Percentiles rank a stretch among this genome's conserved stretches.
Evolutionary conservation across 169 alveolate genomes (phyloP).

Genomic region (Plasmodium vivax): DNA sequence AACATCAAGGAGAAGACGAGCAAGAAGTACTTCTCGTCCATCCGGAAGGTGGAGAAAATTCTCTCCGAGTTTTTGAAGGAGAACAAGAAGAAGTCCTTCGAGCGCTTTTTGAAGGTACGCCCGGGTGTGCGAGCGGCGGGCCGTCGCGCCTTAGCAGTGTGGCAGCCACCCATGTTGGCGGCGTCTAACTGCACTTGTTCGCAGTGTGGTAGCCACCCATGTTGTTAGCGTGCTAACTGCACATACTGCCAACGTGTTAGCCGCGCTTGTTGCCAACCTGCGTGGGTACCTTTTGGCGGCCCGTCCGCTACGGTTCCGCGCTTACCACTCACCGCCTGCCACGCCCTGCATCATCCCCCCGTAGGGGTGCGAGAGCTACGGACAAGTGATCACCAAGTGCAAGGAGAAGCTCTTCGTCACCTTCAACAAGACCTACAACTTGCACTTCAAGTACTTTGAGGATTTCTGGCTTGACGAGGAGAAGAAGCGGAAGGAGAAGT

Average conservation of each 20-base stretch:
- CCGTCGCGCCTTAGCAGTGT: background rate
- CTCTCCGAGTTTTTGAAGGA: constrained; percentile 53
- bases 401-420: constrained; percentile 57
- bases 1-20: constrained; percentile 45
- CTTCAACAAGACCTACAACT: constrained; percentile 41
- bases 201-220: background rate
- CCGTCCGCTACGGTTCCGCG: no score
- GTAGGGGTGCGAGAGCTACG: constrained; percentile 63
- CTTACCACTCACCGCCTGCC: background rate
- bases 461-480: constrained; percentile 70
- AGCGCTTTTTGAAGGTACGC: constrained; percentile 45
- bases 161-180: background rate
- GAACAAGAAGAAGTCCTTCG: constrained; percentile 60
- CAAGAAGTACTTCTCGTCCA: constrained; percentile 51
- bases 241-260: no score
- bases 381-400: constrained; percentile 59
- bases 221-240: background rate
- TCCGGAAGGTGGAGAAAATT: constrained; percentile 64
- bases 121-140: background rate
- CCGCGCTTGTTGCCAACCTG: background rate
- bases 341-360: background rate
- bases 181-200: no score
- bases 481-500: constrained; percentile 47
- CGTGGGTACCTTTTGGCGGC: background rate
- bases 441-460: constrained; percentile 51